phyloP scores from a whole-genome alignment of 192 early-diverging fungal species.

The Coemansia guatemalensis region DNA sequence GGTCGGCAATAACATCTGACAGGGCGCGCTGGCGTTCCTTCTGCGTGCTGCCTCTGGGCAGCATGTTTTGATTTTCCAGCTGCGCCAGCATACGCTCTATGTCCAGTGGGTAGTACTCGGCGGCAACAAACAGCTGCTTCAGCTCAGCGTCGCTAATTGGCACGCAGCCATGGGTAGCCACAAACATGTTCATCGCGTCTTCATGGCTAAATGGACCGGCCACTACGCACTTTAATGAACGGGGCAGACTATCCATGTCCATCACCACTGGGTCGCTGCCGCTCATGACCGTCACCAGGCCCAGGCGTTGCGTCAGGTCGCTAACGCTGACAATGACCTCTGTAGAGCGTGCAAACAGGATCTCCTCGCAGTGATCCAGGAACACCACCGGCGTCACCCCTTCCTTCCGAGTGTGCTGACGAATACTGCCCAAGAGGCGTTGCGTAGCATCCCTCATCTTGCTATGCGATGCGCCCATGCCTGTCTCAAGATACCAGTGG shows the following conservation, averaged over 20 bases:
- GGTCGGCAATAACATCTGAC: slow-evolving; percentile 7
- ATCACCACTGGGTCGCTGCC: slow-evolving; percentile 1
- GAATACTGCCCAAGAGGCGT: slow-evolving; percentile 6
- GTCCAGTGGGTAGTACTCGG: slow-evolving; percentile 23
- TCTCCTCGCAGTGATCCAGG: slow-evolving; percentile 25
- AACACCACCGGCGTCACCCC: slow-evolving; percentile 13
- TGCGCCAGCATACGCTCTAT: slow-evolving; percentile 2
- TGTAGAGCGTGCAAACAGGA: not conserved
- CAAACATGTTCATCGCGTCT: slow-evolving; percentile 21
- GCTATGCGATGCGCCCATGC: slow-evolving; percentile 4
- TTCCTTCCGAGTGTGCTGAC: slow-evolving; percentile 2
- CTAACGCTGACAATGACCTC: slow-evolving; percentile 4
- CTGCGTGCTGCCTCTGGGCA: not conserved
- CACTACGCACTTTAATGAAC: slow-evolving; percentile 12
- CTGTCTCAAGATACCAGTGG: slow-evolving; percentile 20
- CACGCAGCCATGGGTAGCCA: slow-evolving; percentile 8
- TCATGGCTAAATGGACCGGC: not conserved
- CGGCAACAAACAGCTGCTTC: slow-evolving; percentile 7
- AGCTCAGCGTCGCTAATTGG: slow-evolving; percentile 7
- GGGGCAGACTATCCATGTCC: not conserved
- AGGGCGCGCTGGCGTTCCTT: not conserved
- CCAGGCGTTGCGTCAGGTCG: slow-evolving; percentile 5
- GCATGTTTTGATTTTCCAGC: not conserved
- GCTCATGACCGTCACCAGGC: slow-evolving; percentile 7
- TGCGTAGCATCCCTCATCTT: slow-evolving; percentile 11